Evolutionary conservation across 2,329 filamentous ascomycete species (phyloP), one percentile per base, ranked within the genome.

Genomic region (Phialocephala sp.): DNA sequence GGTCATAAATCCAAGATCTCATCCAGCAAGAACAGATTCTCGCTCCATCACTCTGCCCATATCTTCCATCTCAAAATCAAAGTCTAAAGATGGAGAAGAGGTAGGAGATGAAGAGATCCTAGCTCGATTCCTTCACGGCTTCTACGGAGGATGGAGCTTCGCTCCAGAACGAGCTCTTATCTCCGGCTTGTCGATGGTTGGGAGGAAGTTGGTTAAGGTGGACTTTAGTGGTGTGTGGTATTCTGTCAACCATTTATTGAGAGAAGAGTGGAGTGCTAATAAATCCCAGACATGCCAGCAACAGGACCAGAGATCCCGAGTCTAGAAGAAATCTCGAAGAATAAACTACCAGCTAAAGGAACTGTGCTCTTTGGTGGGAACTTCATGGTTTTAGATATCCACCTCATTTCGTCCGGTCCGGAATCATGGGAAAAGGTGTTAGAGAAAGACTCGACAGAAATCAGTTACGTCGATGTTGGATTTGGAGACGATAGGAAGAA

Each of bases 131-230:
- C 57, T 63, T 22, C 64, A 56, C 24, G 69, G 69, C 0, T 72
- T 69, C 22, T 72, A 68, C 27, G 27, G 62, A 32, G 71, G 69
- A 32, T 71, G 66, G 64, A 50, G 62, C 1, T 72, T 71, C 36
- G 58, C 43, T 15, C 64, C 60, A 1, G 71, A 72, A 57, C 41
- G 57, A 8, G n/a, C 27, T 1, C 27, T 66, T 2, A 15, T 72
- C 15, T n/a, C 18, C 1, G 22, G 32, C 8, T 22, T 69, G 6
- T 18, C 12, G 24, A 12, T n/a, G 2, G 9, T 65, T 11, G 69
- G 66, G 15, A 52, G 52, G 50, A 62, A 58, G 24, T 60, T 71
- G 2, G 35, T 69, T 20, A 43, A 50, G 1, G 65, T 65, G 1
- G 24, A 32, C 1, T 71, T 64, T 43, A 56, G 58, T 5, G 63